Base-by-base conservation (phyloP, 768 basidiomycete genomes). In the Lenzites betulinus region DNA sequence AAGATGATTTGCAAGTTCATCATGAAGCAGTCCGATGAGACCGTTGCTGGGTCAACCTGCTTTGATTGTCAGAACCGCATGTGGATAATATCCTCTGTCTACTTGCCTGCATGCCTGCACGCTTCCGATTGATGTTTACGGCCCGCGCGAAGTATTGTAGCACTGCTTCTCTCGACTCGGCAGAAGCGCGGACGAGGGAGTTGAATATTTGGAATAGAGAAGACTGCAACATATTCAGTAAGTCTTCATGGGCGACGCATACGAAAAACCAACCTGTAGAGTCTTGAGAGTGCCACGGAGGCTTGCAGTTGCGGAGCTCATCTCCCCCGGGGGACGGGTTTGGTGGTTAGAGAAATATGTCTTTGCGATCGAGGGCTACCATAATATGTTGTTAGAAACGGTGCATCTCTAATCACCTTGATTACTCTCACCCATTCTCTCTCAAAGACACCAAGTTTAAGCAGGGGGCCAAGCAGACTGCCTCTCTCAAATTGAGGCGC, bases 1-100 rank as follows among this genome's bases (percentile, higher is more conserved):
- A 98, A 74, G 15, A 97, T 76, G n/a, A 80, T 81, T 66, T 95
- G 91, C 33, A 95, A 69, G 66, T 98, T 98, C 60, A 92, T 81
- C 89, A 99, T 90, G 72, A 94, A 98, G 58, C 91, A 88, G 70
- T 99, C 96, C 0, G 87, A 87, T 1, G 95, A 85, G 12, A 98
- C 95, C 0, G 92, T 93, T 11, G 83, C 82, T 1, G 87, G 83
- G 58, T 98, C 92, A 33, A 97, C 92, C 85, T 93, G 58, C n/a
- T 50, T 22, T 39, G 46, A 35, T 54, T 18, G n/a, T 39, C 7
- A 47, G 22, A 20, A 3, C 20, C 33, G 5, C 20, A 23, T 2
- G 22, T 9, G 2, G 5, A 9, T 4, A 2, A 5, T 11, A 15
- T 12, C 7, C 35, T 4, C 22, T 7, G n/a, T 11, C 7, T 2